Conservation (phyloP, 495 filamentous ascomycete species). For the Alectoria sarmentosa region DNA sequence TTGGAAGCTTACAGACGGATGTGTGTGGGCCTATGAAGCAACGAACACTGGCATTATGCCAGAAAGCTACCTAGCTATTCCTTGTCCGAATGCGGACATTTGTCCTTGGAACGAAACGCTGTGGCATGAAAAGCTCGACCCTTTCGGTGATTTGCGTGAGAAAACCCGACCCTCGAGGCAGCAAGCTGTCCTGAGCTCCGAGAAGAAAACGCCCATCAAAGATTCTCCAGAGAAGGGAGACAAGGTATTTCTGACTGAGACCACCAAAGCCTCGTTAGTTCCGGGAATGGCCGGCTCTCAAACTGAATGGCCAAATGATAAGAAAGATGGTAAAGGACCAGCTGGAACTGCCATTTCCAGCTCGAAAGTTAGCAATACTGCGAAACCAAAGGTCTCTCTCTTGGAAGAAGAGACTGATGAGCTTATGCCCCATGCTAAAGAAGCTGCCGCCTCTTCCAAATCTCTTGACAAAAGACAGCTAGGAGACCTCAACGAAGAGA, state of each 20-base stretch:
- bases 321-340: neutral
- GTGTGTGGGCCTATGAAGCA: conserved; percentile 85
- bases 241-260: conserved; percentile 1
- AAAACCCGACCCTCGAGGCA: conserved; percentile 29
- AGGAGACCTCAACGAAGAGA: conserved; percentile 4
- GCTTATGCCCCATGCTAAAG: neutral
- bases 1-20: conserved; percentile 79
- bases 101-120: conserved; percentile 73
- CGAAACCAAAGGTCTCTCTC: neutral
- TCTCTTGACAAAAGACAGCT: conserved; percentile 9
- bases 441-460: neutral
- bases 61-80: conserved; percentile 58
- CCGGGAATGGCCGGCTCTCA: neutral
- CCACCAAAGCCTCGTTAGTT: neutral
- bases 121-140: conserved; percentile 54
- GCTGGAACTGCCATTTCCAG: neutral
- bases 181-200: conserved; percentile 24
- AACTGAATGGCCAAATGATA: neutral
- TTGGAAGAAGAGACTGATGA: conserved; percentile 6
- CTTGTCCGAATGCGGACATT: conserved; percentile 55
- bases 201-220: conserved; percentile 31
- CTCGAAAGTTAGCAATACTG: neutral
- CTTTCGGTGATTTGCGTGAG: conserved; percentile 35
- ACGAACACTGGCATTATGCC: conserved; percentile 88
- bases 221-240: conserved; percentile 4